These are phyloP conservation scores for Citrullus colocynthis DNA, from an alignment of 306 rosid species.

Conservation along the genomic window DNA sequence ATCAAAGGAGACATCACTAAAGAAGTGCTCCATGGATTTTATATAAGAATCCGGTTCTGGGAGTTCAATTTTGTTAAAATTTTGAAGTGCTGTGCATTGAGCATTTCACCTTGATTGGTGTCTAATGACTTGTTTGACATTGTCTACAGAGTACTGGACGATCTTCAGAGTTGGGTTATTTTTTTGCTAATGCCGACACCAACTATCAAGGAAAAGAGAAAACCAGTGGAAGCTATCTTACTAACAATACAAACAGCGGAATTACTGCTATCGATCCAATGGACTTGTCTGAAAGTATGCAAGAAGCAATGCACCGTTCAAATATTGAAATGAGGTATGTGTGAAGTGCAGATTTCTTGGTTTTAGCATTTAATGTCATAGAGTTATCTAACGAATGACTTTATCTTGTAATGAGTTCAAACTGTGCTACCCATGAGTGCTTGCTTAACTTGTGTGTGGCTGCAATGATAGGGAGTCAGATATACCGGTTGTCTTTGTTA, in stretches of 20 bases:
- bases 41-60: background rate
- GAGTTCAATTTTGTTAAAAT: background rate
- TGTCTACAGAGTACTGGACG: conserved; percentile 62
- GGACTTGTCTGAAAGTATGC: conserved; percentile 98
- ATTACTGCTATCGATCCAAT: conserved; percentile 62
- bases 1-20: background rate
- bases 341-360: background rate
- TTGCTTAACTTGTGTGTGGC: background rate
- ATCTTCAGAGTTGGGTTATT: conserved; percentile 71
- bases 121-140: conserved; percentile 13
- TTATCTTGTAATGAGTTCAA: background rate
- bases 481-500: background rate
- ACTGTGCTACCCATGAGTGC: background rate
- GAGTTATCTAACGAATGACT: background rate
- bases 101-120: background rate
- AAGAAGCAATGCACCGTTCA: conserved; percentile 99
- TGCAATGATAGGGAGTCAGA: background rate
- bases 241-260: conserved; percentile 23
- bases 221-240: conserved; percentile 36
- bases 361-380: background rate
- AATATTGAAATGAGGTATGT: conserved; percentile 87
- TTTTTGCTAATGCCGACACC: conserved; percentile 83
- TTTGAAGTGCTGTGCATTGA: background rate
- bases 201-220: conserved; percentile 49
- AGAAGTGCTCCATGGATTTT: background rate